These are phyloP conservation scores for Dictyostelium intermedium DNA, from an alignment of 78 protist species.

Conservation along the genomic window DNA sequence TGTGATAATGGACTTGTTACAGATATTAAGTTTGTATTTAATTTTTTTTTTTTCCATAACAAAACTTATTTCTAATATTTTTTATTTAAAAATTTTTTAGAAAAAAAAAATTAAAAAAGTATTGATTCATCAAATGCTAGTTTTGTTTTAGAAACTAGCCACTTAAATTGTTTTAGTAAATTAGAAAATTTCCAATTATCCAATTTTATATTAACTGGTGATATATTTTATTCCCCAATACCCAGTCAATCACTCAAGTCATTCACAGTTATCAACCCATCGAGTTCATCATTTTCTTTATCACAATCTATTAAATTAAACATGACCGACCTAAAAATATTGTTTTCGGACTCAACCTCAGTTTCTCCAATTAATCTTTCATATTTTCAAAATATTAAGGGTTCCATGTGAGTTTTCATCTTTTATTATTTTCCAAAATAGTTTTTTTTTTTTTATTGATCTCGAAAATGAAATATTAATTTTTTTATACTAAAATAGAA, in stretches of 20 bases:
- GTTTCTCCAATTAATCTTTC: neutral
- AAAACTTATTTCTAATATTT: no score
- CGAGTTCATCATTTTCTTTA: neutral
- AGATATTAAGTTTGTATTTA: neutral
- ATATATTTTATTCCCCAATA: neutral
- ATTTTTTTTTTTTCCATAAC: neutral
- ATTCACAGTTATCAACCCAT: neutral
- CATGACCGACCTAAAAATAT: neutral
- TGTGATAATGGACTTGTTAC: neutral
- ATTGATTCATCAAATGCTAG: neutral
- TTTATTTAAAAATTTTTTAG: no score
- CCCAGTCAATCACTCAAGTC: neutral
- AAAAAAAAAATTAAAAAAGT: neutral
- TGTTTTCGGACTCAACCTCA: neutral
- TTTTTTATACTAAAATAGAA: neutral
- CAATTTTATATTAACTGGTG: neutral
- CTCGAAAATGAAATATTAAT: no score
- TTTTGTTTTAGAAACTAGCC: neutral
- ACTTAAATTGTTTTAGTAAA: neutral
- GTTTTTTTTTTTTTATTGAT: no score
- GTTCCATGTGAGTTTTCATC: neutral
- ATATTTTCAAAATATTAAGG: neutral
- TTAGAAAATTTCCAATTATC: neutral
- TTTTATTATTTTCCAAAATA: no score
- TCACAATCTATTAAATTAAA: neutral